These are phyloP conservation scores for Tolypocladium nubicola DNA, from an alignment of 2,329 filamentous ascomycete species.

Conservation along the genomic window DNA sequence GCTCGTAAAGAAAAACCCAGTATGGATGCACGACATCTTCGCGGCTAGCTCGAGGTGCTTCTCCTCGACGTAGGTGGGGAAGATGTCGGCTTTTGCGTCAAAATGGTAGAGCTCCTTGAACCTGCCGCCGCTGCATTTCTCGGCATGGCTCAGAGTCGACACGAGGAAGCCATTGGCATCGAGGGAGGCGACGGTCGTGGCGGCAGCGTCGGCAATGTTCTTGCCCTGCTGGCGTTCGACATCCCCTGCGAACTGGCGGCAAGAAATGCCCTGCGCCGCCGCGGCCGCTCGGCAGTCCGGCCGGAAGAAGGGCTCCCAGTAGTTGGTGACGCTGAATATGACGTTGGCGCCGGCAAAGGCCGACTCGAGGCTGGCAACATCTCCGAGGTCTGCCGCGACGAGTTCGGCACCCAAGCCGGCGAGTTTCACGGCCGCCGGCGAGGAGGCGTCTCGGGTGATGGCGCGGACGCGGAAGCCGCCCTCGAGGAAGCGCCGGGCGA, in stretches of 20 bases:
- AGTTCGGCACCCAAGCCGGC: conserved; percentile 30
- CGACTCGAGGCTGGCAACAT: conserved; percentile 23
- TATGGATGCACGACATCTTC: conserved; percentile 42
- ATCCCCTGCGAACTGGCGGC: conserved; percentile 33
- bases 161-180: conserved; percentile 37
- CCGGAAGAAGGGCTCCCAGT: conserved; percentile 40
- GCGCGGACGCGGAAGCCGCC: conserved; percentile 33
- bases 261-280: conserved; percentile 25
- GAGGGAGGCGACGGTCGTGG: conserved; percentile 25
- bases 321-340: conserved; percentile 46
- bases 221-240: conserved; percentile 39
- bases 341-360: conserved; percentile 34
- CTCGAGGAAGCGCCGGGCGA: conserved; percentile 34
- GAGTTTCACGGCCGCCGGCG: conserved; percentile 28
- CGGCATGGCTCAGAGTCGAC: conserved; percentile 39
- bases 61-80: conserved; percentile 31
- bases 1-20: conserved; percentile 37
- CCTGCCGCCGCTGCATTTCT: conserved; percentile 32
- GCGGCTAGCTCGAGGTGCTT: conserved; percentile 30
- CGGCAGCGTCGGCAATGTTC: conserved; percentile 45
- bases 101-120: conserved; percentile 41
- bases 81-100: conserved; percentile 41
- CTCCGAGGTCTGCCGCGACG: conserved; percentile 31
- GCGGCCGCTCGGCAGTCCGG: conserved; percentile 29
- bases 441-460: conserved; percentile 33